phyloP scores from a whole-genome alignment of 805 yeast genomes.

The Candida berthetii region DNA sequence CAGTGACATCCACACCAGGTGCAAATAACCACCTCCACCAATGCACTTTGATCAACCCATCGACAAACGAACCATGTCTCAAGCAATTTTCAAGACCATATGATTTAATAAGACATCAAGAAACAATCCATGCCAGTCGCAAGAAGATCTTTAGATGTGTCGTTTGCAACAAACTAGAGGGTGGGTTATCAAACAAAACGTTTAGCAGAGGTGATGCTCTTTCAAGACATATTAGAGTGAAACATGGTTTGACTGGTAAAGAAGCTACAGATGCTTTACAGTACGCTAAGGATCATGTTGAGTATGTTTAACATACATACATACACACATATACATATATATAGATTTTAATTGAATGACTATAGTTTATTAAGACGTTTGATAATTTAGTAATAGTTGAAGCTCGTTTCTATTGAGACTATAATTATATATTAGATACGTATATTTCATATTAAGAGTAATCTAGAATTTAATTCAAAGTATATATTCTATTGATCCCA shows the following conservation, averaged over 20 bases:
- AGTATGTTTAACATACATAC: constrained; percentile 30
- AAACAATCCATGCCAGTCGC: constrained; percentile 88
- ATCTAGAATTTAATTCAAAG: no score
- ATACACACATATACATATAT: no score
- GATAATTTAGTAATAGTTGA: no score
- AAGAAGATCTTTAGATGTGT: constrained; percentile 83
- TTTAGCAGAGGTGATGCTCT: constrained; percentile 93
- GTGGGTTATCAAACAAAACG: constrained; percentile 50
- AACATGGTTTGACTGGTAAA: constrained; percentile 67
- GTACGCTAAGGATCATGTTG: constrained; percentile 74
- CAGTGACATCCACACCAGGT: neutral
- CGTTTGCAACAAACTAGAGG: constrained; percentile 54
- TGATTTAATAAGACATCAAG: constrained; percentile 92
- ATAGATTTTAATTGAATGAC: no score
- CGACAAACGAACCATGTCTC: constrained; percentile 58
- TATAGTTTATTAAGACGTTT: no score
- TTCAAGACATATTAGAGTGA: constrained; percentile 87
- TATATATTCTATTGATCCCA: no score
- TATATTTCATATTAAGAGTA: no score
- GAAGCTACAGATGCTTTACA: constrained; percentile 69
- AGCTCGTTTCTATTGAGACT: no score
- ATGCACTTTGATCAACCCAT: constrained; percentile 54
- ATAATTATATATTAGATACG: no score
- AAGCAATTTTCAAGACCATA: constrained; percentile 90
- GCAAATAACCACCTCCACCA: constrained; percentile 25